Conservation (phyloP, 2,329 filamentous ascomycete species). For the Xylariales sp. region DNA sequence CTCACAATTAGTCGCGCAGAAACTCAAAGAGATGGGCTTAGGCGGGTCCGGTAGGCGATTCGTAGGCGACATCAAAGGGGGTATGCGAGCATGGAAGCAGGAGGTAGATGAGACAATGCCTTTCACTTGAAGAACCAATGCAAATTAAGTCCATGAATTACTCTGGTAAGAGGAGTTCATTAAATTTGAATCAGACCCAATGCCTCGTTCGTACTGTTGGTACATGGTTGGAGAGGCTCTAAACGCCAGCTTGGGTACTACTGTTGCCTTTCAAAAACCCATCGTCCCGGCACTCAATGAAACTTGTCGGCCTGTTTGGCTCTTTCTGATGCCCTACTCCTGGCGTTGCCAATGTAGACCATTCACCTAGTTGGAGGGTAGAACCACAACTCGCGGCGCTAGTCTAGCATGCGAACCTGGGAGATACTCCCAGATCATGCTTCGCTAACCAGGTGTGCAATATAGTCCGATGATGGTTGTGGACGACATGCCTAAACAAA, state of each 20-base stretch:
- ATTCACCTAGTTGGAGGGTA: no score
- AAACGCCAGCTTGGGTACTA: slow-evolving; percentile 1
- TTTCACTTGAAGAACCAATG: slow-evolving; percentile 36
- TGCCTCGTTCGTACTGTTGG: slow-evolving; percentile 4
- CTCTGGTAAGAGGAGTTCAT: slow-evolving; percentile 9
- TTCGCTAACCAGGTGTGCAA: no score
- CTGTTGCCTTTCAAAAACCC: not conserved
- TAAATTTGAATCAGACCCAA: not conserved
- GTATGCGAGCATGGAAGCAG: slow-evolving; percentile 67
- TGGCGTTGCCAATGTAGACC: not conserved
- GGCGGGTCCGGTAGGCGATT: slow-evolving; percentile 48
- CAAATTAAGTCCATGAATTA: not conserved
- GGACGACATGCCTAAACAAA: no score
- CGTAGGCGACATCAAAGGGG: slow-evolving; percentile 68
- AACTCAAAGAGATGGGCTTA: slow-evolving; percentile 58
- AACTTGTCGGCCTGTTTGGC: not conserved
- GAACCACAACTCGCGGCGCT: no score
- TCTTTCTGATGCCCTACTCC: not conserved
- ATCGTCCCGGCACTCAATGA: not conserved
- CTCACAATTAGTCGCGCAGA: slow-evolving; percentile 65
- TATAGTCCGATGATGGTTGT: no score
- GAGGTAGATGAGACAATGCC: slow-evolving; percentile 57
- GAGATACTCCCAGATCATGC: no score
- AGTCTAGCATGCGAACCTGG: no score
- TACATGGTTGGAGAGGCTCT: slow-evolving; percentile 9